Conservation (phyloP, 2,329 filamentous ascomycete genomes). For the Paracorniculantispora psalliotae region DNA sequence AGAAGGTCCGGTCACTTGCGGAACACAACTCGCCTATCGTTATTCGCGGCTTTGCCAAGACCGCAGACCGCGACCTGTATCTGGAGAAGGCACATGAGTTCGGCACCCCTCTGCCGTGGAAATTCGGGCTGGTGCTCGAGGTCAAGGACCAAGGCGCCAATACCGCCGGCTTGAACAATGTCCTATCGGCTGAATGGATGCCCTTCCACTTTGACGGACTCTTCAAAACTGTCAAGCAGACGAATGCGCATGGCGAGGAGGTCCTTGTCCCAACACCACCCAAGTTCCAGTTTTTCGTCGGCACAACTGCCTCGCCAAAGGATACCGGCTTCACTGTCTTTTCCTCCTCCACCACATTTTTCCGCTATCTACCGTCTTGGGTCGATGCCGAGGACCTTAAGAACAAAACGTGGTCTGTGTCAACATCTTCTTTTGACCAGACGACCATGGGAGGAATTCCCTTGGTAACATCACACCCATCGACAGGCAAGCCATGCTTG, state of each 20-base stretch:
- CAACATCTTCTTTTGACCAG: slow-evolving; percentile 42
- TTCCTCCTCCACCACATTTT: slow-evolving; percentile 45
- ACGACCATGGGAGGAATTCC: slow-evolving; percentile 39
- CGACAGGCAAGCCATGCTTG: slow-evolving; percentile 42
- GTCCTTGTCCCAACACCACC: slow-evolving; percentile 39
- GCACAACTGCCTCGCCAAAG: slow-evolving; percentile 40
- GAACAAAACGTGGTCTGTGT: slow-evolving; percentile 43
- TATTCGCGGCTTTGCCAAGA: slow-evolving; percentile 46
- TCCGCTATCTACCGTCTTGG: slow-evolving; percentile 38
- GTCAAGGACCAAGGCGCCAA: slow-evolving; percentile 44
- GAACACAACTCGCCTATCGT: slow-evolving; percentile 49
- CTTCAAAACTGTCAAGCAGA: slow-evolving; percentile 46
- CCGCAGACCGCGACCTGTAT: slow-evolving; percentile 39
- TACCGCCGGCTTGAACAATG: slow-evolving; percentile 44
- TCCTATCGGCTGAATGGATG: slow-evolving; percentile 50
- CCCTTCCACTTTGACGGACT: slow-evolving; percentile 54
- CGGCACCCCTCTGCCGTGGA: slow-evolving; percentile 45
- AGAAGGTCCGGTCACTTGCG: slow-evolving; percentile 40
- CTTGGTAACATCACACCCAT: slow-evolving; percentile 40
- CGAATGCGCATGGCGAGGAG: slow-evolving; percentile 34
- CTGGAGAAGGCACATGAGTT: slow-evolving; percentile 42
- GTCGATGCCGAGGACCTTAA: slow-evolving; percentile 33
- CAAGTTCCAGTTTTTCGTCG: slow-evolving; percentile 49
- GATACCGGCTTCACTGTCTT: slow-evolving; percentile 52
- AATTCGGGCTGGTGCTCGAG: slow-evolving; percentile 46